Evolutionary conservation across 163 green algal species (phyloP).

Genomic region (Chloromonas sp.): DNA sequence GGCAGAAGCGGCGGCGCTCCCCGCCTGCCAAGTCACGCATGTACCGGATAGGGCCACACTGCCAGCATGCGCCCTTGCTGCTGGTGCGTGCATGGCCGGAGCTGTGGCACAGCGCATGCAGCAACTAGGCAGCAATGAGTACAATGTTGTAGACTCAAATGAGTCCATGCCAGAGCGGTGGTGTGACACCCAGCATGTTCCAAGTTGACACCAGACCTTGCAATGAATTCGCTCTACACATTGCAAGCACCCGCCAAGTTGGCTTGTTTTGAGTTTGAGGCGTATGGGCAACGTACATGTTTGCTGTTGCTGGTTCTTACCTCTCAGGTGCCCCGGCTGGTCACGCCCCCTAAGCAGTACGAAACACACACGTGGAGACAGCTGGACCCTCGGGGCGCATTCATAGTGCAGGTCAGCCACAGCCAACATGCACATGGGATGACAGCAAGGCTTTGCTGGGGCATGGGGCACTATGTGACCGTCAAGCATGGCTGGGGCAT

Average conservation of each 20-base stretch:
- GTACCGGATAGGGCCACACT: constrained; percentile 76
- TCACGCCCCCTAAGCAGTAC: constrained; percentile 29
- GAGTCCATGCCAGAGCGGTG: too few species aligned
- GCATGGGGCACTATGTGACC: neutral
- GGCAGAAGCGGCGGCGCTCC: constrained; percentile 41
- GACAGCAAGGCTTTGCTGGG: neutral
- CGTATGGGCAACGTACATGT: too few species aligned
- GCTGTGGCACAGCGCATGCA: too few species aligned
- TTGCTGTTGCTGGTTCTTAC: too few species aligned
- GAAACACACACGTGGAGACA: constrained; percentile 29
- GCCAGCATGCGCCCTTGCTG: constrained; percentile 53
- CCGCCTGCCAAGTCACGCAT: constrained; percentile 36
- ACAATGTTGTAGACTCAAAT: too few species aligned
- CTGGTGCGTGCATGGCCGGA: constrained; percentile 15
- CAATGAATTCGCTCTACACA: too few species aligned
- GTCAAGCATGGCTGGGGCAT: neutral
- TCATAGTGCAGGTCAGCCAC: constrained; percentile 40
- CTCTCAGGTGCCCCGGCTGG: constrained; percentile 50
- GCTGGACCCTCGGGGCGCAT: constrained; percentile 75
- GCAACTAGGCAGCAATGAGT: too few species aligned
- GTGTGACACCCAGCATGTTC: too few species aligned
- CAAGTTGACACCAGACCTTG: too few species aligned
- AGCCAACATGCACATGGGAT: neutral
- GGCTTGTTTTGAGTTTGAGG: too few species aligned
- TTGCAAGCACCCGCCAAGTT: too few species aligned